Conservation (phyloP, 257 asterid genomes). For the Plantago ovata region DNA sequence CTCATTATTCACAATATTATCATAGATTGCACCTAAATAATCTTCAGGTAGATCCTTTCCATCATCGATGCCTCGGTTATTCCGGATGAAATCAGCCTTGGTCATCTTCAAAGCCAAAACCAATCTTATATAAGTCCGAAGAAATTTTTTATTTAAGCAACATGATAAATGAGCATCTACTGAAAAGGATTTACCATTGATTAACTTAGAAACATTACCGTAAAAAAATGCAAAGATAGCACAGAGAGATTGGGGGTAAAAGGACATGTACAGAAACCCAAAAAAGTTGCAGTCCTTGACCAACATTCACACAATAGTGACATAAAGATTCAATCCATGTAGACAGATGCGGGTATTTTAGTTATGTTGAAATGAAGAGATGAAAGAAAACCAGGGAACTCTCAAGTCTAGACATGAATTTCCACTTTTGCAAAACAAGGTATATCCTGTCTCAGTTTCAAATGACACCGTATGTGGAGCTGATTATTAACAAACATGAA, state of each 20-base stretch:
- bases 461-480: too few species aligned
- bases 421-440: too few species aligned
- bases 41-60: conserved; percentile 95
- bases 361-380: too few species aligned
- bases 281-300: background rate
- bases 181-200: conserved; percentile 8
- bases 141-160: conserved; percentile 16
- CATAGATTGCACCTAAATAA: conserved; percentile 84
- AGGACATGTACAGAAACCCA: background rate
- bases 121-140: conserved; percentile 32
- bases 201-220: background rate
- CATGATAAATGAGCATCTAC: conserved; percentile 16
- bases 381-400: too few species aligned
- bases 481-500: too few species aligned
- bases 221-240: background rate
- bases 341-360: background rate
- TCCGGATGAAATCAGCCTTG: conserved; percentile 95
- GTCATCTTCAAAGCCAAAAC: conserved; percentile 65
- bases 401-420: too few species aligned
- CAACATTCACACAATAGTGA: background rate
- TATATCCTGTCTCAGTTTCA: too few species aligned
- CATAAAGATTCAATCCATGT: background rate
- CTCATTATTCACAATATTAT: conserved; percentile 92
- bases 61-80: conserved; percentile 93
- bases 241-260: background rate